Percentiles rank a stretch among this genome's conserved stretches.
Conservation (phyloP, 1,139 yeast genomes). For the Saccharomyces pastorianus region DNA sequence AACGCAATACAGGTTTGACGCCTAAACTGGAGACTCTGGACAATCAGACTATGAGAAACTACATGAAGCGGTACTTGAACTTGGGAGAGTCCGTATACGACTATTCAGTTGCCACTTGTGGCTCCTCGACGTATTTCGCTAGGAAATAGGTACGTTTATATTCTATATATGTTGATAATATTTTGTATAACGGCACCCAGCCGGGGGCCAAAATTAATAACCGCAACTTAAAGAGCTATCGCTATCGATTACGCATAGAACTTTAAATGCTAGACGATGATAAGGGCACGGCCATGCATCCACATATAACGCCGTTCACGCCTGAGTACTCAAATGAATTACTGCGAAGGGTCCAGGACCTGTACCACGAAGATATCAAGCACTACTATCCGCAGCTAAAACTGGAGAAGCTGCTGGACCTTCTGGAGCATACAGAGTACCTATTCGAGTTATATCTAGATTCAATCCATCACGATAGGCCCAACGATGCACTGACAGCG, state of each 20-base stretch:
- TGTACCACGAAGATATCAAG: slow-evolving; percentile 28
- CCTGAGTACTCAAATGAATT: slow-evolving; percentile 35
- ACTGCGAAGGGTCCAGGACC: slow-evolving; percentile 23
- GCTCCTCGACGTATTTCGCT: slow-evolving; percentile 65
- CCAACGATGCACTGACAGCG: slow-evolving; percentile 25
- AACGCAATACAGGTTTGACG: slow-evolving; percentile 77
- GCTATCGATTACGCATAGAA: slow-evolving; percentile 1
- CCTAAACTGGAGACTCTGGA: slow-evolving; percentile 36
- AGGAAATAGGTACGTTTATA: slow-evolving; percentile 36
- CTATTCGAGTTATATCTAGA: slow-evolving; percentile 26
- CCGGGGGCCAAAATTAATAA: neutral
- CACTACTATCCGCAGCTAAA: slow-evolving; percentile 25
- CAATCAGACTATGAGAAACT: slow-evolving; percentile 47
- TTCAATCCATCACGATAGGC: slow-evolving; percentile 12
- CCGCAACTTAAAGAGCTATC: neutral
- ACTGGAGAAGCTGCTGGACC: slow-evolving; percentile 29
- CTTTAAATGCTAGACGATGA: neutral
- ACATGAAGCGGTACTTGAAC: slow-evolving; percentile 60
- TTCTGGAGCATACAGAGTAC: slow-evolving; percentile 29
- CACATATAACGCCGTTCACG: slow-evolving; percentile 21
- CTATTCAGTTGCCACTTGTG: slow-evolving; percentile 60
- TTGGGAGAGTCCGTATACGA: slow-evolving; percentile 84
- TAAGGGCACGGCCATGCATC: neutral
- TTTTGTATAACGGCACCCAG: slow-evolving; percentile 1
- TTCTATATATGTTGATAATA: neutral